Conservation (phyloP, 106 monocot genomes). For the Allium fistulosum region DNA sequence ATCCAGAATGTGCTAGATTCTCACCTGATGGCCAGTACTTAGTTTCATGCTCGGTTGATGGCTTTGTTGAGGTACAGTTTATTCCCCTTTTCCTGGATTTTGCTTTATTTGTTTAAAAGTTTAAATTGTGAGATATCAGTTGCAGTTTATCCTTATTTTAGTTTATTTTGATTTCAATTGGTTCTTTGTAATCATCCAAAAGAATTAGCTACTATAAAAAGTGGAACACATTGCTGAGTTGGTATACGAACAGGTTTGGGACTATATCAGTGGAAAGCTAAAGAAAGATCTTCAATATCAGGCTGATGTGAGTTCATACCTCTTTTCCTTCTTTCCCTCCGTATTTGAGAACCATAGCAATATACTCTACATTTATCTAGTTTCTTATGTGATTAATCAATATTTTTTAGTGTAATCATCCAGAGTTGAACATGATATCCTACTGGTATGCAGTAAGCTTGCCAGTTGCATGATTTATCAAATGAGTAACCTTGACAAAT, state of each 20-base stretch:
- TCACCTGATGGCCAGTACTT: constrained; percentile 95
- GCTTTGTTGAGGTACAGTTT: constrained; percentile 65
- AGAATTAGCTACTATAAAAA: neutral
- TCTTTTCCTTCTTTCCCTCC: neutral
- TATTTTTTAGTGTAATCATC: too few relatives aligned
- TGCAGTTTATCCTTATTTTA: neutral
- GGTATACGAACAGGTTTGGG: constrained; percentile 59
- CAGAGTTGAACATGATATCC: too few relatives aligned
- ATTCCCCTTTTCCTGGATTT: constrained; percentile 1
- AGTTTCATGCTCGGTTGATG: constrained; percentile 90
- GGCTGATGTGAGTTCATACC: constrained; percentile 74
- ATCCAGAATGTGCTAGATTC: constrained; percentile 85
- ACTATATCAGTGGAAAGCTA: constrained; percentile 90
- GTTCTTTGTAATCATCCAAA: neutral
- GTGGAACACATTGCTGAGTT: too few relatives aligned
- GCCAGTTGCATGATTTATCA: too few relatives aligned
- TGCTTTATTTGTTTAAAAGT: neutral
- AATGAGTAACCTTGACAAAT: too few relatives aligned
- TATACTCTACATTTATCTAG: too few relatives aligned
- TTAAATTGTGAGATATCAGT: neutral
- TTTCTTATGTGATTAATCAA: too few relatives aligned
- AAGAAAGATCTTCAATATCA: constrained; percentile 99
- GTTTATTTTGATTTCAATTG: constrained; percentile 1
- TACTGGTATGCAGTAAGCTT: too few relatives aligned
- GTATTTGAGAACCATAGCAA: too few relatives aligned